These are phyloP conservation scores for Orobanche coerulescens DNA, from an alignment of 257 asterid genomes.

Conservation along the genomic window DNA sequence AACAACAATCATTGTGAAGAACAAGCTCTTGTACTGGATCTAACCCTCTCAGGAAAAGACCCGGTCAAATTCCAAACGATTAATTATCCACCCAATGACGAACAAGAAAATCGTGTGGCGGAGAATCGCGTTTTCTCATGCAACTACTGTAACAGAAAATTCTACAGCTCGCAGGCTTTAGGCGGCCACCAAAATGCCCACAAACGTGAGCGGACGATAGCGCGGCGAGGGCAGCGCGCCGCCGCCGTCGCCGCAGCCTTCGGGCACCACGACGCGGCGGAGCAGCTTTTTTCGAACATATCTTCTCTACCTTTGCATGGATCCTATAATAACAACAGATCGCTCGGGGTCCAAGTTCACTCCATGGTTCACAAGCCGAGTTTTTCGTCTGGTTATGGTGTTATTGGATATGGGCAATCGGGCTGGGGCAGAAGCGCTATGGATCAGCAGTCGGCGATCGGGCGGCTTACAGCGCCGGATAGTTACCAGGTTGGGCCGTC, in stretches of 20 bases:
- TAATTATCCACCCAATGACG: background rate
- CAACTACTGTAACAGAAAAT: conserved; percentile 69
- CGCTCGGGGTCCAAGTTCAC: conserved; percentile 56
- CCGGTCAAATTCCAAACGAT: conserved; percentile 18
- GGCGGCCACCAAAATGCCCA: conserved; percentile 96
- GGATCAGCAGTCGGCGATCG: conserved; percentile 44
- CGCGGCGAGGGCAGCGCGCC: conserved; percentile 36
- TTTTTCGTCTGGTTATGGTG: background rate
- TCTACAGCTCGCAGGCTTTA: conserved; percentile 77
- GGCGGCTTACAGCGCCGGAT: conserved; percentile 33
- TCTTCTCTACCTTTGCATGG: conserved; percentile 66
- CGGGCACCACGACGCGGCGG: conserved; percentile 13
- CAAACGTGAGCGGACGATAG: conserved; percentile 59
- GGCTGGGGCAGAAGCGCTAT: conserved; percentile 42
- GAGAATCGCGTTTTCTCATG: conserved; percentile 62
- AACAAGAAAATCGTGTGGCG: background rate
- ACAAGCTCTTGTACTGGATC: no score
- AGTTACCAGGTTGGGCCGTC: conserved; percentile 27
- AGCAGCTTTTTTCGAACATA: conserved; percentile 33
- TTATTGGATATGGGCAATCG: conserved; percentile 26
- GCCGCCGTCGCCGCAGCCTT: conserved; percentile 14
- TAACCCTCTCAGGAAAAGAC: no score
- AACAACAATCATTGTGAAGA: conserved; percentile 21
- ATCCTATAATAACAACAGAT: conserved; percentile 38
- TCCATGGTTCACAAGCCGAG: conserved; percentile 61